Evolutionary conservation across 2,329 filamentous ascomycete genomes (phyloP).

Genomic region (Aureobasidium zeae): DNA sequence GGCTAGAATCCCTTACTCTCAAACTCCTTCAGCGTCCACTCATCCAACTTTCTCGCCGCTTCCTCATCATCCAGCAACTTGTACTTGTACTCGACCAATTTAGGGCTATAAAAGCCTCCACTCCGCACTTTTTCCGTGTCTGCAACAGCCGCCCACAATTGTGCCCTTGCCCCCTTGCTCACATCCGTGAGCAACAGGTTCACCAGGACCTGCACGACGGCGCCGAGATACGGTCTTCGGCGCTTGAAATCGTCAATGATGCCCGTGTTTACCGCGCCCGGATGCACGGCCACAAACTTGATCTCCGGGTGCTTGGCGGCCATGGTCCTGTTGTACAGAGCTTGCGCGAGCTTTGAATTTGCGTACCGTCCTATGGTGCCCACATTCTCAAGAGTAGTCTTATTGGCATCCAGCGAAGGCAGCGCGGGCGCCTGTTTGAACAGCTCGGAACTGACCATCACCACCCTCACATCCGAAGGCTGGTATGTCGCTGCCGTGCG

Average conservation of each 20-base stretch:
- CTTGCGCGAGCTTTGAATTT: conserved; percentile 41
- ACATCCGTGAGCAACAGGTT: conserved; percentile 18
- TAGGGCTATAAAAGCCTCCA: conserved; percentile 33
- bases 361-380: conserved; percentile 32
- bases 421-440: conserved; percentile 18
- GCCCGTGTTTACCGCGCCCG: conserved; percentile 34
- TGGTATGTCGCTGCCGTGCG: conserved; percentile 22
- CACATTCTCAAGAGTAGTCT: conserved; percentile 19
- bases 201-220: neutral
- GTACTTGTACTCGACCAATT: conserved; percentile 25
- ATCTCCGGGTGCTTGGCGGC: conserved; percentile 32
- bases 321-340: conserved; percentile 36
- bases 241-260: conserved; percentile 24
- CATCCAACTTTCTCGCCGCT: conserved; percentile 29
- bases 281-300: conserved; percentile 32
- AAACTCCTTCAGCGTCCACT: conserved; percentile 24
- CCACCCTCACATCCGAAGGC: conserved; percentile 23
- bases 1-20: conserved; percentile 7
- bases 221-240: conserved; percentile 15
- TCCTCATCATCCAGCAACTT: conserved; percentile 25
- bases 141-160: conserved; percentile 24
- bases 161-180: conserved; percentile 22
- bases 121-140: conserved; percentile 18
- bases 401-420: conserved; percentile 23
- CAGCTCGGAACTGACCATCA: conserved; percentile 25